A percentile compares a stretch with the other conserved stretches of the same genome.
Evolutionary conservation across 2,329 filamentous ascomycete genomes (phyloP).

Genomic region (Epichloe sibirici): DNA sequence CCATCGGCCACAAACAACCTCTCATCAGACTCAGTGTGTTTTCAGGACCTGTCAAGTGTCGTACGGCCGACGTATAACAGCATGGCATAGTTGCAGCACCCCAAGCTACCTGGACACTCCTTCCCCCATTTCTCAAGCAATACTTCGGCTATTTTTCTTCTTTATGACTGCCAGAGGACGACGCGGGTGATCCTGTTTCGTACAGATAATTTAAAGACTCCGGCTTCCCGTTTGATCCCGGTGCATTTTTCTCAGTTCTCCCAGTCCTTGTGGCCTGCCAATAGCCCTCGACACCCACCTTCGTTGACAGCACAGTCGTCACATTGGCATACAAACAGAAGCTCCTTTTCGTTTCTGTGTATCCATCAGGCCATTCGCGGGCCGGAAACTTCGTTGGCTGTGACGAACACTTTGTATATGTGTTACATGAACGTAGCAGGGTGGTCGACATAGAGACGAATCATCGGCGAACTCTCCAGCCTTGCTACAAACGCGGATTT

Average conservation of each 20-base stretch:
- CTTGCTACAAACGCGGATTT: not conserved
- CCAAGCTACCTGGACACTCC: conserved; percentile 1
- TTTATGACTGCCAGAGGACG: not conserved
- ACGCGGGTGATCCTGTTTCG: not conserved
- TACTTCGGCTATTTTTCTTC: conserved; percentile 4
- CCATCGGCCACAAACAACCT: conserved; percentile 5
- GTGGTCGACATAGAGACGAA: not conserved
- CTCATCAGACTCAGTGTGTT: conserved; percentile 5
- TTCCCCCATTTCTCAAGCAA: not conserved
- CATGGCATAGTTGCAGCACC: conserved; percentile 4
- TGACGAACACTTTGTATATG: conserved; percentile 1
- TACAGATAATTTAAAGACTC: not conserved
- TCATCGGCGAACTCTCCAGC: not conserved
- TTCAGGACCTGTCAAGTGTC: conserved; percentile 4
- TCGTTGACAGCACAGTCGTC: not conserved
- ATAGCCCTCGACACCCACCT: not conserved
- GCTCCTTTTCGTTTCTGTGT: conserved; percentile 2
- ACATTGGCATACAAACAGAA: conserved; percentile 1
- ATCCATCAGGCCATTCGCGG: conserved; percentile 1
- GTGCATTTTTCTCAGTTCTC: not conserved
- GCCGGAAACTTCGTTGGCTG: not conserved
- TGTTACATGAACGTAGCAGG: conserved; percentile 2
- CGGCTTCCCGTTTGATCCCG: not conserved
- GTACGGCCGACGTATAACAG: conserved; percentile 9
- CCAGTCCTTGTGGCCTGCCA: not conserved